Base-by-base conservation (phyloP, 371 early-diverging fungal species). In the Circinella umbellata region DNA sequence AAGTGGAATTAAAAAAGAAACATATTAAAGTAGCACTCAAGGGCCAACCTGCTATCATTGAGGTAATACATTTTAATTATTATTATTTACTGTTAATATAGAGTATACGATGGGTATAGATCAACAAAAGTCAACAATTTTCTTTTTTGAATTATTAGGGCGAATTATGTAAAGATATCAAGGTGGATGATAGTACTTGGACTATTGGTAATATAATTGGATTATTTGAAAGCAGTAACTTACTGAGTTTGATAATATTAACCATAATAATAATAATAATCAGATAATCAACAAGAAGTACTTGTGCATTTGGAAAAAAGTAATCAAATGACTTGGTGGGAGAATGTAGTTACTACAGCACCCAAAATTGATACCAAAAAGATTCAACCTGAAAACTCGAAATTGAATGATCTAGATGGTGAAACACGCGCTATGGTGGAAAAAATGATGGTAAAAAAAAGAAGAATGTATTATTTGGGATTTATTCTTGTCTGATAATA, bases 321-420 rank as follows among this genome's bases (percentile, higher is more conserved):
- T 38, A 95, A 94, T 73, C 78, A 87, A 46, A 86, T 87, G 83
- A 91, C 95, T 71, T 97, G 97, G 97, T 97, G 97, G 97, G 90
- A 93, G 74, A 87, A 91, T 77, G 95, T 96, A 27, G 87, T 95
- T 6, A 86, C 88, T 17, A 88, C 88, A 37, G 93, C 94, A 69
- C 93, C 95, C 51, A 88, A 88, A 39, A 93, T 96, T 66, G 94
- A 96, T 69, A 95, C 95, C n/a, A 88, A 93, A 68, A 93, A 92
- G 76, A 93, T 96, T 67, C 87, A 91, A 68, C 97, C 97, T 7
- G 96, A 96, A 73, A 97, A 96, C 79, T 94, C 94, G 0, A 92
- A 93, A 69, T 78, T 97, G 72, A 78, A 84, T 42, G 97, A 97
- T 71, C 75, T 97, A 72, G 96, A 97, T 77, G 94, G 94, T 47